phyloP scores from a whole-genome alignment of 192 early-diverging fungal species.

The Backusella morwellensis region DNA sequence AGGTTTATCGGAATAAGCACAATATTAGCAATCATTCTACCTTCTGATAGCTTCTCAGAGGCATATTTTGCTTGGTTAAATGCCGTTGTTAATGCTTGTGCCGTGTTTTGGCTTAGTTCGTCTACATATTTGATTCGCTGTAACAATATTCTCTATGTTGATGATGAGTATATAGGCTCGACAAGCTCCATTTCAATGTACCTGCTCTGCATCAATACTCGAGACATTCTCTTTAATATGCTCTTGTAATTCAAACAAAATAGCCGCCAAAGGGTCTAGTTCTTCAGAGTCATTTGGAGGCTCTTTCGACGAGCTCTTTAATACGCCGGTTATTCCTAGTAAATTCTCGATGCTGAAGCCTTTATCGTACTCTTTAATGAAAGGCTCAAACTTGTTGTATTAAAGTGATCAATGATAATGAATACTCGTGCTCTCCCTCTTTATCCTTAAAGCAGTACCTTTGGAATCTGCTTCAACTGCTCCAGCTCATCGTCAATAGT shows the following conservation, averaged over 20 bases:
- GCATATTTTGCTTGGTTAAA: conserved; percentile 1
- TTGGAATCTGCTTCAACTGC: not conserved
- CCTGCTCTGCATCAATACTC: not conserved
- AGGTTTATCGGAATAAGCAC: not conserved
- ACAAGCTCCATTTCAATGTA: not conserved
- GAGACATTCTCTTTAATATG: conserved; percentile 1
- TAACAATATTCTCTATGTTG: not conserved
- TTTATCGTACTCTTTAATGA: conserved; percentile 11
- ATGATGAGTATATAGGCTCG: not conserved
- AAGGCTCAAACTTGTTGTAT: conserved; percentile 1
- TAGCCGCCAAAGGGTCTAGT: not conserved
- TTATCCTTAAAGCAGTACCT: not conserved
- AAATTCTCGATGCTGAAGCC: not conserved
- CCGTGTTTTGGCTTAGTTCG: not conserved
- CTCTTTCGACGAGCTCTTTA: not conserved
- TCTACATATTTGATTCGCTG: conserved; percentile 8
- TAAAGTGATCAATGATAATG: not conserved
- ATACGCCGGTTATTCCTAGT: not conserved
- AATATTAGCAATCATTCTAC: not conserved
- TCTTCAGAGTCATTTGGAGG: not conserved
- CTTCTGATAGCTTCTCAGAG: conserved; percentile 5
- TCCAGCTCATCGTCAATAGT: not conserved
- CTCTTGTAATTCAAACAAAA: not conserved
- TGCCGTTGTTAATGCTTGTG: not conserved
- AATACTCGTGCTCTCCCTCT: not conserved